Conservation (phyloP, 768 basidiomycete species). For the Suillus tomentosus region DNA sequence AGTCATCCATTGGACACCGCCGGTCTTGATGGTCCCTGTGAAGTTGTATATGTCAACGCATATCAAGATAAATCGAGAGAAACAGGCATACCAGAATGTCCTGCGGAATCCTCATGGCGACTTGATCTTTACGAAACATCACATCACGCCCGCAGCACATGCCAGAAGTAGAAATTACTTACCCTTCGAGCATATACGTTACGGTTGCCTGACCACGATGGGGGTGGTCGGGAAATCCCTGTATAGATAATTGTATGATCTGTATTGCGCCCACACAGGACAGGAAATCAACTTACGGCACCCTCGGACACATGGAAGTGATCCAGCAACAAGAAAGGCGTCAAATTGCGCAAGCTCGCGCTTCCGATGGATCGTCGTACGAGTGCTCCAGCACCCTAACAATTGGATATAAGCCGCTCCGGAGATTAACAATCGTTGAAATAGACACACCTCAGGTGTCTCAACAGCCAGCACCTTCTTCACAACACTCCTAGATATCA, state of each 20-base stretch:
- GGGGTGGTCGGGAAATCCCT: slow-evolving; percentile 93
- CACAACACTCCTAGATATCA: slow-evolving; percentile 65
- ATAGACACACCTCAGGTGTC: slow-evolving; percentile 60
- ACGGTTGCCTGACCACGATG: slow-evolving; percentile 89
- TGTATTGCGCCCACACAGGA: background rate
- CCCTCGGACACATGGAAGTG: slow-evolving; percentile 75
- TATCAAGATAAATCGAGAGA: background rate
- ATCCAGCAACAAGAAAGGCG: slow-evolving; percentile 90
- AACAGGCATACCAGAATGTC: slow-evolving; percentile 58
- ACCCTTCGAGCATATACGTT: slow-evolving; percentile 90
- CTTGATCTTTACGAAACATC: slow-evolving; percentile 48
- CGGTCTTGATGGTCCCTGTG: slow-evolving; percentile 55
- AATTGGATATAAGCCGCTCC: slow-evolving; percentile 6
- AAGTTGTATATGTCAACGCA: background rate
- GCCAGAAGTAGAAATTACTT: slow-evolving; percentile 12
- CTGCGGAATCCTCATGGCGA: slow-evolving; percentile 90
- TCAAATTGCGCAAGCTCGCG: slow-evolving; percentile 70
- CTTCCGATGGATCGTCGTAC: slow-evolving; percentile 90
- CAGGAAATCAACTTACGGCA: slow-evolving; percentile 48
- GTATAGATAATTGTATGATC: slow-evolving; percentile 3
- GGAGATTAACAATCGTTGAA: background rate
- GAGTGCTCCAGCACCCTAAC: slow-evolving; percentile 74
- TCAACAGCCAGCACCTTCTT: slow-evolving; percentile 81
- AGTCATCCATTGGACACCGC: slow-evolving; percentile 97
- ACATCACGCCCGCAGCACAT: background rate